Base-by-base conservation (phyloP, 2,329 filamentous ascomycete species). In the Sporothrix sp. region DNA sequence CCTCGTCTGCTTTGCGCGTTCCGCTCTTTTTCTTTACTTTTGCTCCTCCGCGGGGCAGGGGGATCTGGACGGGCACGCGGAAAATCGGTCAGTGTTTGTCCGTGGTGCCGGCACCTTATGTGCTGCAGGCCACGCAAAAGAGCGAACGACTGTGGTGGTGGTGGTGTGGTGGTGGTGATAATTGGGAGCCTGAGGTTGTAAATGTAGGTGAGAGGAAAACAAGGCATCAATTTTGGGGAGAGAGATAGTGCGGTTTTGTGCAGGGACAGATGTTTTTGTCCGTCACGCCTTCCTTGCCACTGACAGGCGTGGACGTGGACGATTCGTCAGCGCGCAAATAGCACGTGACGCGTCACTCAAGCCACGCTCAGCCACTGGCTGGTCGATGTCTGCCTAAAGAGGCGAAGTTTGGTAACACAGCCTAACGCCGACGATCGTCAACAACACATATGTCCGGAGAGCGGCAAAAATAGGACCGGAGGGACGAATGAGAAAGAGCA, bases 101-200 rank as follows among this genome's bases (percentile, higher is more conserved):
- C 38, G 38, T 13, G 14, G 23, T 28, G 5, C 6, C 25, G 25
- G 25, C 10, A 28, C 25, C 25, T 28, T 28, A 28, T 28, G 25
- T 9, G 18, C 27, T 44, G 43, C 43, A 25, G 25, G 30, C 42
- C 32, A 14, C 16, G 20, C 16, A 25, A 25, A 35, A 18, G 23
- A 45, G 10, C 10, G 10, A 7, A 18, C 16, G 7, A 14, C 21
- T 35, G 21, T 33, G 28, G 43, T 45, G 16, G 43, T 30, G 35
- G 33, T 45, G 43, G 43, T 20, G 40, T 32, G 27, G 35, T 46
- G 35, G 49, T 46, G 16, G 49, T 40, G 44, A 47, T 52, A 36
- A 36, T 33, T 39, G 37, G 45, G 18, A 35, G 51, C 51, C 51
- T 53, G 40, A 53, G 51, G 51, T 36, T 53, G 51, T 52, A 48